Conservation (phyloP, 2,329 filamentous ascomycete species). For the Periconia macrospinosa region DNA sequence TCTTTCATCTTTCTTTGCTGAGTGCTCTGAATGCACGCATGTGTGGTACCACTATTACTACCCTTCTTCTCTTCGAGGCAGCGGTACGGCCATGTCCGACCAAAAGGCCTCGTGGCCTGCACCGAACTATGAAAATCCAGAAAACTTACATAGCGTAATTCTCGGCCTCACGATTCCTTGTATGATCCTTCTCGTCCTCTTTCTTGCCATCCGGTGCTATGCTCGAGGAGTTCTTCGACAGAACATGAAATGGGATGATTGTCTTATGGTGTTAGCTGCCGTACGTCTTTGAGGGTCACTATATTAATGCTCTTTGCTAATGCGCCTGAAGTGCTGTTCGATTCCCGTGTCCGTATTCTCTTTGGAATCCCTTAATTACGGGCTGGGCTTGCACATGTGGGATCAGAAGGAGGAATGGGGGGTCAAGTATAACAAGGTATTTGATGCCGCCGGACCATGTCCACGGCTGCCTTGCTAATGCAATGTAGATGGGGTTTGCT, state of each 20-base stretch:
- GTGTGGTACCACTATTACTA: background rate
- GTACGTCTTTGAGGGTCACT: constrained; percentile 6
- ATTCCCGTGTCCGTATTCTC: constrained; percentile 22
- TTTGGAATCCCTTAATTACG: constrained; percentile 20
- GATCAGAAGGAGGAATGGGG: constrained; percentile 29
- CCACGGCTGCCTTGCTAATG: background rate
- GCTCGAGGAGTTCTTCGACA: constrained; percentile 23
- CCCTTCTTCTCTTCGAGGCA: background rate
- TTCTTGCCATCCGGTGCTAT: constrained; percentile 21
- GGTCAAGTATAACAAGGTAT: constrained; percentile 23
- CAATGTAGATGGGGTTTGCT: constrained; percentile 20
- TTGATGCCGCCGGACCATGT: background rate
- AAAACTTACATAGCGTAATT: constrained; percentile 18
- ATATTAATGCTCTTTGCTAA: background rate
- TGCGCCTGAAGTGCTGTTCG: constrained; percentile 11
- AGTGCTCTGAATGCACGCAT: background rate
- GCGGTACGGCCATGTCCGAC: constrained; percentile 1
- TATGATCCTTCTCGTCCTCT: constrained; percentile 19
- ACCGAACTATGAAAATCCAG: constrained; percentile 29
- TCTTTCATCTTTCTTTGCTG: background rate
- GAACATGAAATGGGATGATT: constrained; percentile 26
- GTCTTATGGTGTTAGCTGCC: constrained; percentile 27
- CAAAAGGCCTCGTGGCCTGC: constrained; percentile 21
- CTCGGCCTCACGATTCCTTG: constrained; percentile 20
- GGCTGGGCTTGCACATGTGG: constrained; percentile 29